phyloP scores from a whole-genome alignment of 2,329 filamentous ascomycete genomes.

The Hypomyces rosellus region DNA sequence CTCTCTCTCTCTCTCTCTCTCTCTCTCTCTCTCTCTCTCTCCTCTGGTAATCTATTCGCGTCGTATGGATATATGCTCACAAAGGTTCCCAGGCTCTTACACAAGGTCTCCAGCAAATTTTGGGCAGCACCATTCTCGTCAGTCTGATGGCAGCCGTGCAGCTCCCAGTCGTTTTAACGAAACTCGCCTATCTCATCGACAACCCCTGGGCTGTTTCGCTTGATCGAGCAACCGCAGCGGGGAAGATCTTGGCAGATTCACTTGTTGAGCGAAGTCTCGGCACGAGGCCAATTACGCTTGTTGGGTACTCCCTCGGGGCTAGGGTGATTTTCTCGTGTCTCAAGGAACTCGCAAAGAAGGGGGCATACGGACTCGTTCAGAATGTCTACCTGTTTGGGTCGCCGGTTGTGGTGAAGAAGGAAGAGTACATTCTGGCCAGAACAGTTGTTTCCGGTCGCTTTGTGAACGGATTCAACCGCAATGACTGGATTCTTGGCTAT shows the following conservation, averaged over 20 bases:
- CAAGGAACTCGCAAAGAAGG: constrained; percentile 75
- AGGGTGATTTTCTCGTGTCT: constrained; percentile 90
- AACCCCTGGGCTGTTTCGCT: constrained; percentile 98
- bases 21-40: too few relatives aligned
- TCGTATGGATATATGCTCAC: neutral
- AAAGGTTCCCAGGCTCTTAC: constrained; percentile 65
- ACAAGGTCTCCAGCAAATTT: constrained; percentile 89
- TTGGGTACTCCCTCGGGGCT: constrained; percentile 89
- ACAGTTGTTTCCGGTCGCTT: constrained; percentile 89
- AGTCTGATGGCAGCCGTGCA: constrained; percentile 89
- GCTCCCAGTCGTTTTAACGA: constrained; percentile 85
- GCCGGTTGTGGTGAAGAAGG: constrained; percentile 82
- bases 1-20: too few relatives aligned
- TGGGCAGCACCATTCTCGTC: constrained; percentile 83
- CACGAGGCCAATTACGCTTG: constrained; percentile 82
- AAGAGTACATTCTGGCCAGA: constrained; percentile 76
- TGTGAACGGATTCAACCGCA: constrained; percentile 87
- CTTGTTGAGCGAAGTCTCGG: constrained; percentile 87
- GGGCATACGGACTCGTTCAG: constrained; percentile 80
- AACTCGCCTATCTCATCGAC: constrained; percentile 92
- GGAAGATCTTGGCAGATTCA: constrained; percentile 89
- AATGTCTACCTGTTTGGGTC: constrained; percentile 95
- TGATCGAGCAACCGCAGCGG: constrained; percentile 79
- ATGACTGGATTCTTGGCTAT: constrained; percentile 96
- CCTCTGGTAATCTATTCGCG: neutral